Evolutionary conservation across 768 basidiomycete species (phyloP).

Genomic region (Leucosporidium creatinivorum): DNA sequence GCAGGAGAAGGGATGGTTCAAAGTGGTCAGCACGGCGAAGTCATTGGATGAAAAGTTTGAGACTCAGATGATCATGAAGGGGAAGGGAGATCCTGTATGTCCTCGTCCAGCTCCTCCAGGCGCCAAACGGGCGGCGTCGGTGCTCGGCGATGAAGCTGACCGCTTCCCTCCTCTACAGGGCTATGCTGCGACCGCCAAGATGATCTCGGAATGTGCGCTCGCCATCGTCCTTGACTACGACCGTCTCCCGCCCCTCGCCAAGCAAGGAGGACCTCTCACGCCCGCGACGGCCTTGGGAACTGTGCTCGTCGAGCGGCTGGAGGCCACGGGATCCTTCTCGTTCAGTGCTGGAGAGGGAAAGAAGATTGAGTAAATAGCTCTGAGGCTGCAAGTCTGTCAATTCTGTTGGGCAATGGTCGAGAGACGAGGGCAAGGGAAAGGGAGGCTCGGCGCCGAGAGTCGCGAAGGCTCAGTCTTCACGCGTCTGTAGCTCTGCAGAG

Average conservation of each 20-base stretch:
- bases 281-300: slow-evolving; percentile 76
- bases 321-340: slow-evolving; percentile 46
- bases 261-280: slow-evolving; percentile 71
- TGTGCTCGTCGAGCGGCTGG: slow-evolving; percentile 61
- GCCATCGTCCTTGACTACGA: slow-evolving; percentile 53
- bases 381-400: background rate
- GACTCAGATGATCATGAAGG: slow-evolving; percentile 58
- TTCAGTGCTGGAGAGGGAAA: slow-evolving; percentile 10
- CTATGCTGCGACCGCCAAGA: slow-evolving; percentile 55
- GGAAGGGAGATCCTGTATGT: slow-evolving; percentile 61
- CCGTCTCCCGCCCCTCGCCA: slow-evolving; percentile 53
- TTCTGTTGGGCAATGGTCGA: background rate
- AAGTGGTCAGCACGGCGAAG: slow-evolving; percentile 63
- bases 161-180: slow-evolving; percentile 41
- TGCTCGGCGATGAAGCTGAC: background rate
- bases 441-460: background rate
- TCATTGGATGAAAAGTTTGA: slow-evolving; percentile 48
- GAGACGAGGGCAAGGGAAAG: too few relatives aligned
- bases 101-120: too few relatives aligned
- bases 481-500: too few relatives aligned
- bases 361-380: background rate
- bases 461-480: too few relatives aligned
- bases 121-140: too few relatives aligned
- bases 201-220: slow-evolving; percentile 74
- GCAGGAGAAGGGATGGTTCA: slow-evolving; percentile 56